These are phyloP conservation scores for Ophiobolus disseminans DNA, from an alignment of 2,329 filamentous ascomycete species.

Conservation along the genomic window DNA sequence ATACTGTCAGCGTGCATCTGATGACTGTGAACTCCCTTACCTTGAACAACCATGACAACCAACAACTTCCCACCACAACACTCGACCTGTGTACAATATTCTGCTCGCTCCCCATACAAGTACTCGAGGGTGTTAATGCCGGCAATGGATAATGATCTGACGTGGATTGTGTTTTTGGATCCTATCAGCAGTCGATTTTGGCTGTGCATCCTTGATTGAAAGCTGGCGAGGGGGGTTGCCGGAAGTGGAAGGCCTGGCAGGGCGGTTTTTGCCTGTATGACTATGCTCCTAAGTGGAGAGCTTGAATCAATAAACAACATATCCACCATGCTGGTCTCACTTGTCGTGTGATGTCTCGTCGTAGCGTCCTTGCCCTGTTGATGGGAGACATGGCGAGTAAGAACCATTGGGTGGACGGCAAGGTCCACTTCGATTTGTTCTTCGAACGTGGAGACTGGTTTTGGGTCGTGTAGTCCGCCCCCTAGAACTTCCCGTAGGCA, in stretches of 20 bases:
- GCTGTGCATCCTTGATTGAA: not conserved
- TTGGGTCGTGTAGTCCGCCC: not conserved
- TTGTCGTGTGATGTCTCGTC: conserved; percentile 9
- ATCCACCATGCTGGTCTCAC: not conserved
- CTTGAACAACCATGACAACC: not conserved
- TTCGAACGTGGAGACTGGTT: no score
- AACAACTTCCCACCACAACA: conserved; percentile 11
- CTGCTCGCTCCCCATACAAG: conserved; percentile 14
- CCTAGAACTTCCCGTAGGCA: not conserved
- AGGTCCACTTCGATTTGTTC: no score
- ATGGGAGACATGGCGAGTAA: no score
- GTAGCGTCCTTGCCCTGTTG: not conserved
- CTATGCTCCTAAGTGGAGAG: conserved; percentile 18
- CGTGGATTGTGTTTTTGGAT: conserved; percentile 31
- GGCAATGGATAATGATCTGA: conserved; percentile 31
- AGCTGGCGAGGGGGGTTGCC: conserved; percentile 9
- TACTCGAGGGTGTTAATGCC: conserved; percentile 15
- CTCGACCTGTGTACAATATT: conserved; percentile 31
- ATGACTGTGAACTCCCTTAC: conserved; percentile 5
- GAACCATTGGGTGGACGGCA: no score
- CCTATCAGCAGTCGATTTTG: conserved; percentile 2
- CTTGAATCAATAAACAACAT: conserved; percentile 18
- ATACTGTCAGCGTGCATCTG: conserved; percentile 12
- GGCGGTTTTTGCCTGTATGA: conserved; percentile 26
- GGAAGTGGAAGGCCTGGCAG: conserved; percentile 8